Conservation (phyloP, 768 basidiomycete species). For the Agrocybe pediades region DNA sequence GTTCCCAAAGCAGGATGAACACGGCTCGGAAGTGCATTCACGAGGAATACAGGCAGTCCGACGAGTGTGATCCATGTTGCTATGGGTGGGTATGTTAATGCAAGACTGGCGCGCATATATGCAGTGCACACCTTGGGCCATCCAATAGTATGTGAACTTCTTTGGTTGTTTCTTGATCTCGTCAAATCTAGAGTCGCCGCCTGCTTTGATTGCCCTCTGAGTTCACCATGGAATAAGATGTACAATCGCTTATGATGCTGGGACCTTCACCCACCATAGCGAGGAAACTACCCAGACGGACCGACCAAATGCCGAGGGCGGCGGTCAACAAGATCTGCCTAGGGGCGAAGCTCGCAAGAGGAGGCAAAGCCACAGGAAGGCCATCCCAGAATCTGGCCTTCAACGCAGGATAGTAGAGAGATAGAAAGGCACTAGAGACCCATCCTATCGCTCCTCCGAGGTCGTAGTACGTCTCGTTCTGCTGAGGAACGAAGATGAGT, state of each 20-base stretch:
- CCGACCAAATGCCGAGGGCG: constrained; percentile 60
- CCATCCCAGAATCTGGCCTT: constrained; percentile 49
- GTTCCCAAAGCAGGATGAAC: constrained; percentile 52
- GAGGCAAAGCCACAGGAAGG: constrained; percentile 36
- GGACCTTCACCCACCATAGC: constrained; percentile 46
- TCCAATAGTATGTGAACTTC: constrained; percentile 61
- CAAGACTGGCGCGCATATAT: background rate
- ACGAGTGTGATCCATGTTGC: constrained; percentile 71
- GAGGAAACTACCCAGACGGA: constrained; percentile 64
- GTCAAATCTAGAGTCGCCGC: constrained; percentile 69
- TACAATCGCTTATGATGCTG: background rate
- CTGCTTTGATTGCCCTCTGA: constrained; percentile 46
- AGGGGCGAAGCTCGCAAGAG: constrained; percentile 51
- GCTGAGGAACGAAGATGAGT: constrained; percentile 61
- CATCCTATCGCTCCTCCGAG: constrained; percentile 68
- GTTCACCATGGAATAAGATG: background rate
- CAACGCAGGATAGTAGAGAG: constrained; percentile 63
- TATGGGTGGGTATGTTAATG: constrained; percentile 14
- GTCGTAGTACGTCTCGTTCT: constrained; percentile 70
- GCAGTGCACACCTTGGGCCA: constrained; percentile 56
- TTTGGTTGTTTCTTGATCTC: constrained; percentile 42
- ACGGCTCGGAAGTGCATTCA: constrained; percentile 53
- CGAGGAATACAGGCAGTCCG: constrained; percentile 69
- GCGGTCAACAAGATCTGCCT: constrained; percentile 62
- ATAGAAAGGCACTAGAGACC: constrained; percentile 58